Base-by-base conservation (phyloP, 1,284 basidiomycete genomes). In the Microbotryum lychnidis-dioicae region DNA sequence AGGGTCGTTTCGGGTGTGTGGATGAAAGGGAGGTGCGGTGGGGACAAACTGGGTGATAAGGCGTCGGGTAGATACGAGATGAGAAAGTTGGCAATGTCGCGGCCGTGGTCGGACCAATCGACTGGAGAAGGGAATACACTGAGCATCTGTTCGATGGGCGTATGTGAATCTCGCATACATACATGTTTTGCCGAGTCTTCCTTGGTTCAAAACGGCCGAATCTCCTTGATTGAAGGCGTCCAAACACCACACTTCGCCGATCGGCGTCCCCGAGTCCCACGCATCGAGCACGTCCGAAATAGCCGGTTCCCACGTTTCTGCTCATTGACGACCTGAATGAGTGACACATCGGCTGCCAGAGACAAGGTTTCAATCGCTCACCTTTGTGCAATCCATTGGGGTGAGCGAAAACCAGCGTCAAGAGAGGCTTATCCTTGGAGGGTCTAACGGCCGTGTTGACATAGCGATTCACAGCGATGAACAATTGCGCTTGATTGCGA, bases 331-430 rank as follows among this genome's bases (percentile, higher is more conserved):
- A 48, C 20, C 45, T 46, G 4, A 16, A 31, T 50, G 14, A 6
- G 12, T 23, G 27, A 10, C 10, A 1, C 27, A 54, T 46, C 46
- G 23, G 25, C 48, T 50, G 33, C n/a, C 14, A 37, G 21, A 9
- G 18, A 10, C 6, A 6, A 42, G 12, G 4, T 12, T 18, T 42
- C 2, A 3, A 5, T 0, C 14, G 69, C 81, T 64, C 61, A 84
- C 87, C 82, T 75, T 91, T 91, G 64, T 83, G 83, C 68, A 91
- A 84, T 8, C 89, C 89, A 73, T 87, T 91, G 1, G 87, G 88
- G 71, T 91, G 89, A 9, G 82, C 81, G 49, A 87, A 76, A 63
- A 91, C 80, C 46, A 91, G 76, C 0, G 87, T 90, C 46, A 86
- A n/a, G 7, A 53, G 25, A 12, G 51, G 51, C 25, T 25, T 33